phyloP scores from a whole-genome alignment of 768 basidiomycete species.

The Lenzites betulinus region DNA sequence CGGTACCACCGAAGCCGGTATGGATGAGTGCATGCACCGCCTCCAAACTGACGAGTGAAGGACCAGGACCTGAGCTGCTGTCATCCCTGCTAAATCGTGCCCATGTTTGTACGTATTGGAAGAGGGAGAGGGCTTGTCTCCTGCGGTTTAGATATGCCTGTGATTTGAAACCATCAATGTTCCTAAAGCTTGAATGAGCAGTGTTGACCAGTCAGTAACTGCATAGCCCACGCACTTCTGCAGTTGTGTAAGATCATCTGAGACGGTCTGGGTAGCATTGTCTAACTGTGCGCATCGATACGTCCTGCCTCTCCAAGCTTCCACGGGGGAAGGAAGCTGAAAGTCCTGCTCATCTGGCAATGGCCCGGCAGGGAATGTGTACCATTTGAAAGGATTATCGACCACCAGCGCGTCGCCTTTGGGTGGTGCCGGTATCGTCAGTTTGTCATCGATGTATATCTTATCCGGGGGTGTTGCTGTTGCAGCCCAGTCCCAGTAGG shows the following conservation, averaged over 20 bases:
- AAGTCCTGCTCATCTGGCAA: conserved; percentile 9
- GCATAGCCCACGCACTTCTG: too few species aligned
- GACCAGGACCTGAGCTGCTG: conserved; percentile 37
- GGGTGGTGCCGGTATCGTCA: neutral
- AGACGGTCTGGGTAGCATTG: too few species aligned
- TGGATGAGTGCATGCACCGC: conserved; percentile 51
- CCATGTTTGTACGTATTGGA: conserved; percentile 34
- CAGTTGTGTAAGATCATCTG: too few species aligned
- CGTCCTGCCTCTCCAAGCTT: conserved; percentile 14
- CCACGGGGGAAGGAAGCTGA: conserved; percentile 7
- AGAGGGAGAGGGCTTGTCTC: too few species aligned
- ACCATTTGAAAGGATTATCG: neutral
- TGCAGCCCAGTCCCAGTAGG: conserved; percentile 56
- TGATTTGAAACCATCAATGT: too few species aligned
- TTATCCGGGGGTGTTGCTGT: neutral
- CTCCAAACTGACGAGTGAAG: conserved; percentile 46
- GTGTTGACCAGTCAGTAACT: too few species aligned
- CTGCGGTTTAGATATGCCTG: too few species aligned
- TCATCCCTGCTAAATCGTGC: conserved; percentile 48
- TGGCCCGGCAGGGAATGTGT: conserved; percentile 8
- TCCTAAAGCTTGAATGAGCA: too few species aligned
- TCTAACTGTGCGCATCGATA: neutral
- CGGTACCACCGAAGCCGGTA: conserved; percentile 27
- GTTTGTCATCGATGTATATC: conserved; percentile 33
- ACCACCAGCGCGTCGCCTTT: neutral